Conservation (phyloP, 805 yeast species). For the Saccharomycopsis sp. region DNA sequence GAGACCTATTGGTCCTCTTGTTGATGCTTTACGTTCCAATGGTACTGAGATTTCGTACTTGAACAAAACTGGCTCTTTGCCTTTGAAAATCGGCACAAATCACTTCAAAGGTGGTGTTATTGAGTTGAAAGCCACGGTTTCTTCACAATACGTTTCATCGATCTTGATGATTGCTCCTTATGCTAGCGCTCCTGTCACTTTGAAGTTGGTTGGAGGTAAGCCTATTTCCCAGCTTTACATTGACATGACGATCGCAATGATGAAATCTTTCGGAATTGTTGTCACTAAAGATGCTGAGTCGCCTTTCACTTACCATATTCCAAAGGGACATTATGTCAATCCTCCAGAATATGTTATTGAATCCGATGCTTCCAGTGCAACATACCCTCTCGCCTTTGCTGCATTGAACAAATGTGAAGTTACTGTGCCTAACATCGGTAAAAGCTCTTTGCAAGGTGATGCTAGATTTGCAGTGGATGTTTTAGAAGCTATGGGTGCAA, state of each 20-base stretch:
- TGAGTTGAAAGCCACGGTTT: slow-evolving; percentile 90
- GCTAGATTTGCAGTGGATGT: slow-evolving; percentile 95
- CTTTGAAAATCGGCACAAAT: slow-evolving; percentile 66
- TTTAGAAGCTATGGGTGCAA: slow-evolving; percentile 90
- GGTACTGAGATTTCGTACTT: slow-evolving; percentile 72
- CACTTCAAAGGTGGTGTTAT: slow-evolving; percentile 81
- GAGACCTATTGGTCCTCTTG: slow-evolving; percentile 93
- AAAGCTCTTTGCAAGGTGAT: slow-evolving; percentile 89
- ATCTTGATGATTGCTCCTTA: slow-evolving; percentile 97
- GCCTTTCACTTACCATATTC: slow-evolving; percentile 83
- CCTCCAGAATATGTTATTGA: slow-evolving; percentile 86
- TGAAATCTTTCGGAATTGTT: slow-evolving; percentile 79
- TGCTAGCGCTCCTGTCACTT: slow-evolving; percentile 80
- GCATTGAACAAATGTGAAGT: slow-evolving; percentile 92
- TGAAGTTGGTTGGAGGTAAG: slow-evolving; percentile 88
- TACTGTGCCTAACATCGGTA: slow-evolving; percentile 92
- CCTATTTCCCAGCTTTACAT: slow-evolving; percentile 94
- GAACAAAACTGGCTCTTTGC: slow-evolving; percentile 76
- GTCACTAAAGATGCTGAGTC: slow-evolving; percentile 68
- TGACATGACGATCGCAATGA: slow-evolving; percentile 95
- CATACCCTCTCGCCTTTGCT: slow-evolving; percentile 95
- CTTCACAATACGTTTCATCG: slow-evolving; percentile 96
- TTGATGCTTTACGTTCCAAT: slow-evolving; percentile 78
- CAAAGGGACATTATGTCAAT: slow-evolving; percentile 70
- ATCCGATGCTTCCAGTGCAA: slow-evolving; percentile 96